phyloP scores from a whole-genome alignment of 768 basidiomycete genomes.

The Obba rivulosa region DNA sequence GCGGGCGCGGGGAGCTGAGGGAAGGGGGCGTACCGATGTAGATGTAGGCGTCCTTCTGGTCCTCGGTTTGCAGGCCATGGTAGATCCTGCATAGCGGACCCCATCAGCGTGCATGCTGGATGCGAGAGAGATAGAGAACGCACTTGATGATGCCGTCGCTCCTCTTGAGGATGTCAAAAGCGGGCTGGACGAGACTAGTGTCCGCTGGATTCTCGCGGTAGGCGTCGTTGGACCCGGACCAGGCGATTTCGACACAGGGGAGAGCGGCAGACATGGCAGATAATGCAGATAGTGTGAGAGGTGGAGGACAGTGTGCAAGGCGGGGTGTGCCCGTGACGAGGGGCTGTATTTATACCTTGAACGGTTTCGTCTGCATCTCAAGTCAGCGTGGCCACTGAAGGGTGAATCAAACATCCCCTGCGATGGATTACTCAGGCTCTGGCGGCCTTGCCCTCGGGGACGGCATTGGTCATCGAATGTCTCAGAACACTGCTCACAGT shows the following conservation, averaged over 20 bases:
- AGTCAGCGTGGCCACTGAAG: no score
- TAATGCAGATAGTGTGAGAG: no score
- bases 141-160: conserved; percentile 1
- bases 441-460: no score
- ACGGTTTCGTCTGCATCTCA: no score
- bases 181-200: conserved; percentile 4
- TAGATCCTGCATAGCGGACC: conserved; percentile 6
- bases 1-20: neutral
- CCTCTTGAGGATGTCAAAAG: conserved; percentile 12
- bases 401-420: no score
- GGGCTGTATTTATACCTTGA: no score
- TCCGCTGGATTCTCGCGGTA: conserved; percentile 11
- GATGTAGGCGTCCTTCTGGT: conserved; percentile 10
- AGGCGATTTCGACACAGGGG: conserved; percentile 13
- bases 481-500: no score
- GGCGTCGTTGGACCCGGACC: conserved; percentile 9
- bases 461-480: no score
- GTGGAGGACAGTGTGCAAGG: no score
- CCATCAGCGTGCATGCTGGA: no score
- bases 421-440: no score
- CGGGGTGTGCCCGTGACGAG: no score
- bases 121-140: neutral
- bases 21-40: conserved; percentile 9
- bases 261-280: neutral
- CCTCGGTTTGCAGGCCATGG: conserved; percentile 13